Evolutionary conservation across 768 basidiomycete species (phyloP).

Genomic region (Coprinellus aureogranulatus): DNA sequence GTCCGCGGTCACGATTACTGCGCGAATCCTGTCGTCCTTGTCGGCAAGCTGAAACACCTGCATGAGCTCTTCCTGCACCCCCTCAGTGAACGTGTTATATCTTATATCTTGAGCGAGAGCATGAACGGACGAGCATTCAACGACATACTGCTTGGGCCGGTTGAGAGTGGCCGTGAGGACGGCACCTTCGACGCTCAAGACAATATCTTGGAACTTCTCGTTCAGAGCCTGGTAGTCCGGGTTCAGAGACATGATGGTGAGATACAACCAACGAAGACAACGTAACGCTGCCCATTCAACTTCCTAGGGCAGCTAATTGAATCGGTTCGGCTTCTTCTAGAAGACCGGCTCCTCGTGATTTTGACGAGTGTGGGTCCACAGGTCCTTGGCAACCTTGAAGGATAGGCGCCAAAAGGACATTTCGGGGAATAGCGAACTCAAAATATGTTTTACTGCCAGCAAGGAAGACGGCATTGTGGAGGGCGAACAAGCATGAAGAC

Average conservation of each 20-base stretch:
- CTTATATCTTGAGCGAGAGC: constrained; percentile 22
- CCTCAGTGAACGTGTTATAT: constrained; percentile 41
- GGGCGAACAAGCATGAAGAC: no score
- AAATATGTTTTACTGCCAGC: no score
- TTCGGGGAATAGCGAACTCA: no score
- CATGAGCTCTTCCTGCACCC: constrained; percentile 37
- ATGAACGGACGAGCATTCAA: background rate
- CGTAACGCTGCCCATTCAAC: no score
- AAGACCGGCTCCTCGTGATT: background rate
- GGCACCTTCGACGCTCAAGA: constrained; percentile 41
- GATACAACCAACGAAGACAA: no score
- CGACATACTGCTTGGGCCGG: constrained; percentile 42
- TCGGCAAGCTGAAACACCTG: constrained; percentile 46
- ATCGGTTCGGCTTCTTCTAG: no score
- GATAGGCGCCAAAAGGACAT: no score
- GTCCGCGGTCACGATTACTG: constrained; percentile 51
- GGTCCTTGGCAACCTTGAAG: no score
- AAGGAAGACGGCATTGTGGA: no score
- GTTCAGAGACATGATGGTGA: constrained; percentile 23
- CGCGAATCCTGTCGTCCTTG: constrained; percentile 52
- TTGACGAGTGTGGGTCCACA: no score
- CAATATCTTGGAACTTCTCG: constrained; percentile 40
- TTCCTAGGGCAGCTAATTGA: no score
- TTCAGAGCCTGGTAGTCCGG: constrained; percentile 28
- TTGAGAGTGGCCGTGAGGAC: constrained; percentile 47